Conservation (phyloP, 2,329 filamentous ascomycete genomes). For the Penicillium sp. region DNA sequence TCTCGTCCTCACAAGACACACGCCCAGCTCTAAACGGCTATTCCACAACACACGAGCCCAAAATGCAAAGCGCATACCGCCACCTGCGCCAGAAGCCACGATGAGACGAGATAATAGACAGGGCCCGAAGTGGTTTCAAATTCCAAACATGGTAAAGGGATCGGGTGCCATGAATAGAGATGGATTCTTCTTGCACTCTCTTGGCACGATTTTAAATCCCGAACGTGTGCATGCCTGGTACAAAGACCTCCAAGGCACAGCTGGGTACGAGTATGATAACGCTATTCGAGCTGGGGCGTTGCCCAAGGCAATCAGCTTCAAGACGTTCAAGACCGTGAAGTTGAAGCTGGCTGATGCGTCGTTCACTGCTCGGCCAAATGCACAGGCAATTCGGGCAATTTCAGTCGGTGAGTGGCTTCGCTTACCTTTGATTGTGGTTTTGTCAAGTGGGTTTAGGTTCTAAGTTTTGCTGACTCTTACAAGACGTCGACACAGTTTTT, state of each 20-base stretch:
- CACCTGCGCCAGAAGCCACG: neutral
- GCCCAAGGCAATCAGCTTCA: slow-evolving; percentile 10
- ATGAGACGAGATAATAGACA: neutral
- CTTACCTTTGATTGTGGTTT: neutral
- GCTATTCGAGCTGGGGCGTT: neutral
- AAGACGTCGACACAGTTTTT: slow-evolving; percentile 26
- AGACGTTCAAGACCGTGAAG: slow-evolving; percentile 16
- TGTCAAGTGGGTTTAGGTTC: neutral
- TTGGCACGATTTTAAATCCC: neutral
- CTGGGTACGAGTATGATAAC: slow-evolving; percentile 2
- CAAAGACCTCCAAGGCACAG: neutral
- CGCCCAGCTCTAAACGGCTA: neutral
- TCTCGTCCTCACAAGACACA: neutral
- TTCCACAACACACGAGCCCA: slow-evolving; percentile 12
- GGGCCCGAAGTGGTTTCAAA: neutral
- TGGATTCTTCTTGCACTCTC: neutral
- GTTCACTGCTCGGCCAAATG: slow-evolving; percentile 8
- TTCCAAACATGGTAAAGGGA: neutral
- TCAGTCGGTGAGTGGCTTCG: slow-evolving; percentile 14
- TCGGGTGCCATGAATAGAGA: neutral
- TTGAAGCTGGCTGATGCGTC: slow-evolving; percentile 13
- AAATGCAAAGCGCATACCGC: neutral
- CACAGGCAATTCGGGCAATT: slow-evolving; percentile 12
- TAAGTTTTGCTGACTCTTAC: neutral
- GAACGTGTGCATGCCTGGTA: neutral